A percentile compares a stretch with the other conserved stretches of the same genome.
These are phyloP conservation scores for Exophiala bonariae DNA, from an alignment of 2,329 filamentous ascomycete species.

Conservation along the genomic window DNA sequence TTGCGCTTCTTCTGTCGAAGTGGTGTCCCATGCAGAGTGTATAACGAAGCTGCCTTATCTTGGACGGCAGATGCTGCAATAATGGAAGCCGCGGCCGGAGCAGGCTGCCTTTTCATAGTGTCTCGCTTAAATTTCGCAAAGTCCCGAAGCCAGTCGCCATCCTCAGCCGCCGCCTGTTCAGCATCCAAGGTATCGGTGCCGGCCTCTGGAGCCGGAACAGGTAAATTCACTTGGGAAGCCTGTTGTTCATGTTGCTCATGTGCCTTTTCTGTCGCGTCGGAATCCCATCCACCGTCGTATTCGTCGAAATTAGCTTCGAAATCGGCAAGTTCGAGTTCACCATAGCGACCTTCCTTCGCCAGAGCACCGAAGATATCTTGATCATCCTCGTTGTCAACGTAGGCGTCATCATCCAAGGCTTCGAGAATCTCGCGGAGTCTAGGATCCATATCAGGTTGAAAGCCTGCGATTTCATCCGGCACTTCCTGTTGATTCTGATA, in stretches of 20 bases:
- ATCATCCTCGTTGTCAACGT: slow-evolving; percentile 75
- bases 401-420: slow-evolving; percentile 92
- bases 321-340: slow-evolving; percentile 73
- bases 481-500: slow-evolving; percentile 94
- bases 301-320: slow-evolving; percentile 66
- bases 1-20: slow-evolving; percentile 86
- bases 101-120: slow-evolving; percentile 43
- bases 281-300: slow-evolving; percentile 87
- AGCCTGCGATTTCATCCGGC: slow-evolving; percentile 86
- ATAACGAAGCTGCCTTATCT: slow-evolving; percentile 44
- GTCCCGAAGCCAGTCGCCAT: slow-evolving; percentile 85
- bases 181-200: slow-evolving; percentile 9
- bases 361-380: slow-evolving; percentile 82
- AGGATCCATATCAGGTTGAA: slow-evolving; percentile 98
- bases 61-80: slow-evolving; percentile 41
- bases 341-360: slow-evolving; percentile 61
- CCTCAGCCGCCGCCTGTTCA: slow-evolving; percentile 50
- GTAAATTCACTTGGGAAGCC: slow-evolving; percentile 9
- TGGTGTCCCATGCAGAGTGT: slow-evolving; percentile 64
- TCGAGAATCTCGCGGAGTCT: slow-evolving; percentile 86
- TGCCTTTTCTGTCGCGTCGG: slow-evolving; percentile 81
- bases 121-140: slow-evolving; percentile 95
- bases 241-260: slow-evolving; percentile 34
- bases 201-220: not conserved
- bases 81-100: slow-evolving; percentile 36